Percentiles rank a stretch among this genome's conserved stretches.
Evolutionary conservation across 1,139 yeast genomes (phyloP).

Genomic region (Meyerozyma carpophila): DNA sequence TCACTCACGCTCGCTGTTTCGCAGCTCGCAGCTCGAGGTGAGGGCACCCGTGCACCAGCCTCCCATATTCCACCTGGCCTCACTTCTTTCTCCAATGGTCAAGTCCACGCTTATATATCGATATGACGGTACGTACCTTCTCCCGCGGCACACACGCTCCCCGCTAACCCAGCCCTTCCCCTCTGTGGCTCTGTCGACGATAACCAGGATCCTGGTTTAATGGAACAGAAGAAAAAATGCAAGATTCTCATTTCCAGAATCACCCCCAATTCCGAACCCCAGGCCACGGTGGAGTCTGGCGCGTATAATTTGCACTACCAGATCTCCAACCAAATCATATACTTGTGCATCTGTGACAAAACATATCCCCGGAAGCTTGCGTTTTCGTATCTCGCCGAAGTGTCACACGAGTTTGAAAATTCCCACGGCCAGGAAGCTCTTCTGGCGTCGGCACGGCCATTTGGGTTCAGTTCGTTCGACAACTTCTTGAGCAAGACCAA

Average conservation of each 20-base stretch:
- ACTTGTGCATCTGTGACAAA: slow-evolving; percentile 69
- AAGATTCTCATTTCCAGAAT: slow-evolving; percentile 73
- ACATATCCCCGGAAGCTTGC: slow-evolving; percentile 87
- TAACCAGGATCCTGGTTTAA: slow-evolving; percentile 48
- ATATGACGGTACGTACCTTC: slow-evolving; percentile 55
- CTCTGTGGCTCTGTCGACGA: slow-evolving; percentile 92
- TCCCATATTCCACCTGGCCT: no score
- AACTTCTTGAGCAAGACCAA: slow-evolving; percentile 81
- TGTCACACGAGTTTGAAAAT: slow-evolving; percentile 75
- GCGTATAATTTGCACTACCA: slow-evolving; percentile 72
- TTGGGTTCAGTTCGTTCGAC: slow-evolving; percentile 84
- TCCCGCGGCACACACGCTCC: background rate
- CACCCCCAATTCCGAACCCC: slow-evolving; percentile 74
- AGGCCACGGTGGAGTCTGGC: slow-evolving; percentile 83
- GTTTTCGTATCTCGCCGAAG: slow-evolving; percentile 77
- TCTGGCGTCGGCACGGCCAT: slow-evolving; percentile 67
- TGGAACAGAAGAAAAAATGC: slow-evolving; percentile 80
- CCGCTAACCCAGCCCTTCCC: slow-evolving; percentile 56
- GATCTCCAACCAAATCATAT: slow-evolving; percentile 58
- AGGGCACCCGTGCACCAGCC: no score
- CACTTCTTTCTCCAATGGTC: slow-evolving; percentile 38
- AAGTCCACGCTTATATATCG: slow-evolving; percentile 69
- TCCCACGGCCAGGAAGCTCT: slow-evolving; percentile 73
- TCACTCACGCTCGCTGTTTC: no score
- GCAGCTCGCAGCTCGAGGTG: no score